Conservation (phyloP, 352 stramenopile genomes). For the Pythium brachiatum region DNA sequence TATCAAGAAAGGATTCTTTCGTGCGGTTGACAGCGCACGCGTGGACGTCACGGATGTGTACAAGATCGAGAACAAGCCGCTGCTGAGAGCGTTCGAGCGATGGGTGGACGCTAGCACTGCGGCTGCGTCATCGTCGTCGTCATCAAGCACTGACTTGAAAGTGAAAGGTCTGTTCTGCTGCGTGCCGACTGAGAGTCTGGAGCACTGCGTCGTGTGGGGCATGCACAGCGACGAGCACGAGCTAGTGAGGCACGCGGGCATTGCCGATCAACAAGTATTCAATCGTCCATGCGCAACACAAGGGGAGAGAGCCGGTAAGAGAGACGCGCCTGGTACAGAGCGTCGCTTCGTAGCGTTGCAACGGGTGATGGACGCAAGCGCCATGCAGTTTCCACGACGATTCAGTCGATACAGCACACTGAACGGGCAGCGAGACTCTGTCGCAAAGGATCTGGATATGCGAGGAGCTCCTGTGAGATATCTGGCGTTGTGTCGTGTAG, state of each 20-base stretch:
- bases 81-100: constrained; percentile 59
- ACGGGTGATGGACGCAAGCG: constrained; percentile 6
- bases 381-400: constrained; percentile 45
- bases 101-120: constrained; percentile 22
- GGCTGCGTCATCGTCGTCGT: neutral
- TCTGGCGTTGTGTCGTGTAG: constrained; percentile 67
- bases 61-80: constrained; percentile 71
- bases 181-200: constrained; percentile 49
- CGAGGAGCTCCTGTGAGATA: constrained; percentile 27
- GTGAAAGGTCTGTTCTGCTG: constrained; percentile 80
- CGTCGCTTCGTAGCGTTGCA: constrained; percentile 11
- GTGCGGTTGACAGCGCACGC: neutral
- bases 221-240: constrained; percentile 36
- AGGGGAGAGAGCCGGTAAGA: neutral
- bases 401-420: constrained; percentile 81
- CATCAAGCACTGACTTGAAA: constrained; percentile 28
- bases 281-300: constrained; percentile 21
- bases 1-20: constrained; percentile 53
- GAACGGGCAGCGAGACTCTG: constrained; percentile 26
- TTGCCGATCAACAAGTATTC: constrained; percentile 30
- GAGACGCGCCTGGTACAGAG: constrained; percentile 22
- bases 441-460: neutral
- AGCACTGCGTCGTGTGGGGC: constrained; percentile 58
- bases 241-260: neutral
- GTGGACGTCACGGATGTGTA: constrained; percentile 79